These are phyloP conservation scores for Candida dajiaensis DNA, from an alignment of 805 yeast genomes.

Conservation along the genomic window DNA sequence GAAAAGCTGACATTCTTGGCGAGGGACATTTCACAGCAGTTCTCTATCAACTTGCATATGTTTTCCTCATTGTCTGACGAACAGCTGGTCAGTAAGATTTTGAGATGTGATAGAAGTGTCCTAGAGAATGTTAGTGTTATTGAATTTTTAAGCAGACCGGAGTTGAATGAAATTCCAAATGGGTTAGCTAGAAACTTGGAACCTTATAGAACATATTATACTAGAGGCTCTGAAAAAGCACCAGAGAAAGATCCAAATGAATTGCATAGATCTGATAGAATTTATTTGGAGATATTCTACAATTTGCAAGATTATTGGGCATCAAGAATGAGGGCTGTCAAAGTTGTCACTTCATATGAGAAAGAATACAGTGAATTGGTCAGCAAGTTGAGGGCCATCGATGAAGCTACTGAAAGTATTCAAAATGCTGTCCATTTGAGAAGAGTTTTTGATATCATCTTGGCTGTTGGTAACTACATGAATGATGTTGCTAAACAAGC, in stretches of 20 bases:
- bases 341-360: slow-evolving; percentile 62
- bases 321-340: slow-evolving; percentile 79
- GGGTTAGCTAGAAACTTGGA: slow-evolving; percentile 64
- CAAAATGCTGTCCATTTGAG: slow-evolving; percentile 62
- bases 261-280: slow-evolving; percentile 80
- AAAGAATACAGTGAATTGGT: slow-evolving; percentile 73
- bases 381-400: slow-evolving; percentile 60
- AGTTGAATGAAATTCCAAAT: slow-evolving; percentile 68
- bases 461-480: slow-evolving; percentile 95
- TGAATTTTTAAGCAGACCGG: slow-evolving; percentile 77
- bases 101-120: slow-evolving; percentile 71
- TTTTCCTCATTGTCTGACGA: slow-evolving; percentile 57
- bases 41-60: slow-evolving; percentile 87
- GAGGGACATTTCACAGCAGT: slow-evolving; percentile 86
- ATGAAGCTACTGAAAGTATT: slow-evolving; percentile 64
- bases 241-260: slow-evolving; percentile 69
- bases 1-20: slow-evolving; percentile 55
- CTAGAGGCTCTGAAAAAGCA: slow-evolving; percentile 27
- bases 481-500: slow-evolving; percentile 83
- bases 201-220: slow-evolving; percentile 72
- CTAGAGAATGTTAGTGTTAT: slow-evolving; percentile 65
- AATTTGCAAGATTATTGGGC: slow-evolving; percentile 89
- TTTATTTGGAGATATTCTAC: slow-evolving; percentile 76
- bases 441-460: slow-evolving; percentile 72
- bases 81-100: slow-evolving; percentile 61